Percentiles rank a stretch among this genome's conserved stretches.
phyloP scores from a whole-genome alignment of 306 rosid species.

The Lathyrus tuberosus region DNA sequence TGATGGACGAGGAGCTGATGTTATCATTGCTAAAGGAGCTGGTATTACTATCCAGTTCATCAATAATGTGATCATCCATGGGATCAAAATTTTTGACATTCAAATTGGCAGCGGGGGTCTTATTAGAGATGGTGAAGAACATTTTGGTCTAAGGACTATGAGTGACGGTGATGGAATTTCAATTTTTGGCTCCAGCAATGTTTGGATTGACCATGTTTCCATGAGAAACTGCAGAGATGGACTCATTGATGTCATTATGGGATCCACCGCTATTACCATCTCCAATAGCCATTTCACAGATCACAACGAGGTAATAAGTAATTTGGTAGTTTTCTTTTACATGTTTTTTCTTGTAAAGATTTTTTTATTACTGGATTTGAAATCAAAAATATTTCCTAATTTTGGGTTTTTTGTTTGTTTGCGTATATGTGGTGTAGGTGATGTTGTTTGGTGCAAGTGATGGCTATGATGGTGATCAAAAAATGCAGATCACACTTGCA shows the following conservation, averaged over 20 bases:
- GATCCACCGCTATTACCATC: slow-evolving; percentile 86
- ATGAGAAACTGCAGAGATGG: slow-evolving; percentile 71
- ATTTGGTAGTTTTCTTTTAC: not conserved
- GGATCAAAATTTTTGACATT: slow-evolving; percentile 58
- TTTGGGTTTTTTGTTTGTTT: not conserved
- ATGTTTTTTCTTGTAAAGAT: not conserved
- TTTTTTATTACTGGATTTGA: not conserved
- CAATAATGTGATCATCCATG: slow-evolving; percentile 69
- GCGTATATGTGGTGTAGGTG: slow-evolving; percentile 50
- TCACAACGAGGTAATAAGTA: slow-evolving; percentile 64
- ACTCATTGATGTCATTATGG: slow-evolving; percentile 67
- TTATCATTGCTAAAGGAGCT: slow-evolving; percentile 62
- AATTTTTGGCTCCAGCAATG: slow-evolving; percentile 65
- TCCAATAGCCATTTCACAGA: slow-evolving; percentile 81
- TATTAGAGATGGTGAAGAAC: slow-evolving; percentile 56
- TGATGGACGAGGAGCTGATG: slow-evolving; percentile 69
- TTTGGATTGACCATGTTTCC: slow-evolving; percentile 92
- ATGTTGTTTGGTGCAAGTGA: slow-evolving; percentile 88
- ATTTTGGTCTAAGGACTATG: slow-evolving; percentile 58
- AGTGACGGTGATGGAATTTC: slow-evolving; percentile 93
- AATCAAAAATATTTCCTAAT: slow-evolving; percentile 12
- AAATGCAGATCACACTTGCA: slow-evolving; percentile 83
- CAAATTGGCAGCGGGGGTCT: slow-evolving; percentile 51
- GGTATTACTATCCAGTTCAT: slow-evolving; percentile 76
- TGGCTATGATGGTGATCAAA: slow-evolving; percentile 42